Evolutionary conservation across 1,284 basidiomycete species (phyloP), one percentile per base, ranked within the genome.

Genomic region (Trichosporon sp.): DNA sequence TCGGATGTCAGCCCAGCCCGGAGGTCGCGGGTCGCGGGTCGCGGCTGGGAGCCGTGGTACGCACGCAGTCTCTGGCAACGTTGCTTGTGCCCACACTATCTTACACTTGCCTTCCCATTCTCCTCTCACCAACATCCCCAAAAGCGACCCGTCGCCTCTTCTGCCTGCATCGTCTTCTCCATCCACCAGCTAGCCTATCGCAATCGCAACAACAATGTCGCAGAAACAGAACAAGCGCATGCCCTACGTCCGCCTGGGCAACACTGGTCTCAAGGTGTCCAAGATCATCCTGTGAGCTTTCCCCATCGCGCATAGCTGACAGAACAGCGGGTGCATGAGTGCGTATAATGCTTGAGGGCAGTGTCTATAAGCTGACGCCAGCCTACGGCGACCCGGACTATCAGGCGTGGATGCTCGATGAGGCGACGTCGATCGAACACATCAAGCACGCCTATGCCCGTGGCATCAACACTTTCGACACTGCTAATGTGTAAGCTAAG

Each of bases 391-490:
- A 66, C n/a, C 63, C 70, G 16, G 54, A 65, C 52, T 71, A 58
- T 54, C 69, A 70, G 61, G 64, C 67, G 27, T 80, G 78, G 76
- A 70, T 77, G 16, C 70, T 78, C 1, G 71, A 67, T 25, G 77
- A 80, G 65, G 67, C 73, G 58, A 67, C 68, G 29, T 70, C 71
- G 32, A 76, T 80, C 58, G 70, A 76, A 62, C 77, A 79, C 59
- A 77, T 80, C 68, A 74, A 76, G 59, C 69, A 66, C 58, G 78
- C 77, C n/a, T 80, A 73, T 62, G 70, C 69, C 46, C 63, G 66
- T 2, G 76, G 76, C 29, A 74, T 78, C 69, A 78, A 76, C 65
- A 75, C 74, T 3, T 78, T 78, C 52, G 76, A 77, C 56, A 75
- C 74, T 14, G 74, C 74, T 31, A 73, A 76, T 58, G 67, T 69